Evolutionary conservation across 2,329 filamentous ascomycete genomes (phyloP).

Genomic region (Didymella glomerata): DNA sequence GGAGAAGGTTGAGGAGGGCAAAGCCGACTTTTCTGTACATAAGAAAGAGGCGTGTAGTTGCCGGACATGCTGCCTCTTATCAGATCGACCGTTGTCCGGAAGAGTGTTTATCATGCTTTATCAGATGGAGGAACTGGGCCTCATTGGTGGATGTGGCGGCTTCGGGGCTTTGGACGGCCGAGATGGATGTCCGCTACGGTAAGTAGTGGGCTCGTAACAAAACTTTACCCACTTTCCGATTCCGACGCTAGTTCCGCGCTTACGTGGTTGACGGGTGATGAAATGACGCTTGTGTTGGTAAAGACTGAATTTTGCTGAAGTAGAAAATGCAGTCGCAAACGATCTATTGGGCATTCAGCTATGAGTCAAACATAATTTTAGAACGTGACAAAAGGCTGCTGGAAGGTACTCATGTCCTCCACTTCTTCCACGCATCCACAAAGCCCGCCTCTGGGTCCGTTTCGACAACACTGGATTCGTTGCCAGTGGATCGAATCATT

Average conservation of each 20-base stretch:
- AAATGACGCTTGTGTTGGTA: no score
- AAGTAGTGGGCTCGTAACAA: no score
- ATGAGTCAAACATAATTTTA: no score
- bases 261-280: no score
- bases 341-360: no score
- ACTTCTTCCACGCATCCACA: slow-evolving; percentile 17
- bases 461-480: no score
- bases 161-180: slow-evolving; percentile 10
- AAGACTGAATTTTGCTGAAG: no score
- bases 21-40: slow-evolving; percentile 11
- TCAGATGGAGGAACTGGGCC: no score
- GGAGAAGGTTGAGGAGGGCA: neutral
- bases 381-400: no score
- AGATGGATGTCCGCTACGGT: neutral
- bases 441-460: slow-evolving; percentile 6
- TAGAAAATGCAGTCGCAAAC: no score
- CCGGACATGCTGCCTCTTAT: slow-evolving; percentile 17
- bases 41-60: slow-evolving; percentile 2
- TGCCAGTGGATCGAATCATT: neutral
- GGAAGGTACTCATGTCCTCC: slow-evolving; percentile 2
- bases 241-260: neutral
- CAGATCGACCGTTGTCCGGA: slow-evolving; percentile 14
- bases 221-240: slow-evolving; percentile 15
- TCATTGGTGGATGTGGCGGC: neutral
- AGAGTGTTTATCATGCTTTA: slow-evolving; percentile 19